These are phyloP conservation scores for Neltuma alba DNA, from an alignment of 306 rosid species.

Conservation along the genomic window DNA sequence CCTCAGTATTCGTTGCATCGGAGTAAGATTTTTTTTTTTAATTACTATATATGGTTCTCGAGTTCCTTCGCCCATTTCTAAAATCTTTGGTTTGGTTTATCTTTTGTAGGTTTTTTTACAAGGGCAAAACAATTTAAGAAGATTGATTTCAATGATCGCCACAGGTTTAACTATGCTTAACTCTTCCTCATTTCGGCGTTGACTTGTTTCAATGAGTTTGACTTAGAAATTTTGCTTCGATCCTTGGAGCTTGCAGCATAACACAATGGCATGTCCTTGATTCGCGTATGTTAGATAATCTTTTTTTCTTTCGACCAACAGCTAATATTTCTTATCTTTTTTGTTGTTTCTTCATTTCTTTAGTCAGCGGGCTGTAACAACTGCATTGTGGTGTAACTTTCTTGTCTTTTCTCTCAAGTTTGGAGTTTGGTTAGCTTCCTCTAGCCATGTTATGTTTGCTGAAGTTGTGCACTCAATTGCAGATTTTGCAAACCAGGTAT, in stretches of 20 bases:
- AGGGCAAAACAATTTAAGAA: conserved; percentile 68
- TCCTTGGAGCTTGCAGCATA: not conserved
- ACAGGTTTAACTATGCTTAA: conserved; percentile 52
- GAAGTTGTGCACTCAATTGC: conserved; percentile 93
- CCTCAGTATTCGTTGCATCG: conserved; percentile 47
- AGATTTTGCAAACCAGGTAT: conserved; percentile 96
- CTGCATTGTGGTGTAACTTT: conserved; percentile 98
- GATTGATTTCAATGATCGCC: conserved; percentile 71
- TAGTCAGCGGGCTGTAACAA: conserved; percentile 93
- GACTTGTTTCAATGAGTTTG: not conserved
- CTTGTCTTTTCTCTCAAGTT: conserved; percentile 98
- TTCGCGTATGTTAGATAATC: not conserved
- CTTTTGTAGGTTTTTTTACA: conserved; percentile 63
- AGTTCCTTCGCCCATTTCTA: not conserved
- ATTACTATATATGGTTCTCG: not conserved
- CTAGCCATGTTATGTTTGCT: conserved; percentile 95
- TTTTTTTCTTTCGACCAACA: not conserved
- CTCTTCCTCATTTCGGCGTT: not conserved
- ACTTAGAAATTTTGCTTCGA: not conserved
- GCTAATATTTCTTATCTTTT: not conserved
- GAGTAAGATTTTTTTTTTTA: conserved; percentile 40
- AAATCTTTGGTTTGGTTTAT: not conserved
- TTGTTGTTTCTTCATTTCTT: not conserved
- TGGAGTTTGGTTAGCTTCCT: conserved; percentile 80
- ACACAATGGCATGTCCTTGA: not conserved